Conservation (phyloP, 768 basidiomycete genomes). For the Lenzites betulinus region DNA sequence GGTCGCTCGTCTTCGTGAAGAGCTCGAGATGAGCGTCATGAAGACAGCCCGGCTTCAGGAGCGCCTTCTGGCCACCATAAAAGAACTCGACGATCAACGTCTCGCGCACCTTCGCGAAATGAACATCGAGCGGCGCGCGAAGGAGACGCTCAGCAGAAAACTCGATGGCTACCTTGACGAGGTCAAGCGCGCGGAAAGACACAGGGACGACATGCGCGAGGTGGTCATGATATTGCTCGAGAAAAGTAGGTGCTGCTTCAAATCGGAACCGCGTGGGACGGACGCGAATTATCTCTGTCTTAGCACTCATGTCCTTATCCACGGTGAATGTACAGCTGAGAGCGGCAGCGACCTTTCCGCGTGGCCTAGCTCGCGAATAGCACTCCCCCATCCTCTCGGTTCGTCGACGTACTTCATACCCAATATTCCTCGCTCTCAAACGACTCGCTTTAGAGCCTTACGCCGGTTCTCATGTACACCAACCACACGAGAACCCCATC, state of each 20-base stretch:
- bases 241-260: conserved; percentile 49
- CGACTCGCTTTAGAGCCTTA: background rate
- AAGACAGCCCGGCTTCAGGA: conserved; percentile 42
- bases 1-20: conserved; percentile 6
- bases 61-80: conserved; percentile 51
- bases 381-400: conserved; percentile 47
- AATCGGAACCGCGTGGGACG: background rate
- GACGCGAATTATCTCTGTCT: conserved; percentile 3
- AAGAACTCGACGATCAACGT: conserved; percentile 49
- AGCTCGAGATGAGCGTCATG: conserved; percentile 9
- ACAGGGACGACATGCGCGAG: conserved; percentile 56
- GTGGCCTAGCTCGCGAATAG: conserved; percentile 50
- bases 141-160: conserved; percentile 39
- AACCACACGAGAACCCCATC: background rate
- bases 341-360: conserved; percentile 44
- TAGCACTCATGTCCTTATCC: background rate
- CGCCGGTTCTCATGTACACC: background rate
- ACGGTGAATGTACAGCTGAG: conserved; percentile 40
- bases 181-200: conserved; percentile 42
- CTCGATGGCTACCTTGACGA: conserved; percentile 38
- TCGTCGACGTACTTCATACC: conserved; percentile 18
- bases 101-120: conserved; percentile 44
- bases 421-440: background rate
- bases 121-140: conserved; percentile 34
- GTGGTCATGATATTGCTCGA: conserved; percentile 55